Evolutionary conservation across 345 rosid genomes (phyloP).

Genomic region (Triadica sebifera): DNA sequence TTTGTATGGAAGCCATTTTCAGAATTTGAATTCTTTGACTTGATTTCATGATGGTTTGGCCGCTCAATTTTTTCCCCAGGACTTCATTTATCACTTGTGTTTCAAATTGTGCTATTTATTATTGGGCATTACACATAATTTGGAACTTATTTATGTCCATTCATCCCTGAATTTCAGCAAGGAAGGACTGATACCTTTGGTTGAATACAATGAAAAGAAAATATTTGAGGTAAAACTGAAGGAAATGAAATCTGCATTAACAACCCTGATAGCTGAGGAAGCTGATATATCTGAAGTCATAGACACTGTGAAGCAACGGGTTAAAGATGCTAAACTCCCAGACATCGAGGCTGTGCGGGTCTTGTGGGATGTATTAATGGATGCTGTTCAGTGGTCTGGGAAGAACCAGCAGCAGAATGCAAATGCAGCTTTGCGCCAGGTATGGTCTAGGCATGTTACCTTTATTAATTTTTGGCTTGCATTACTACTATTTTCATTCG

Average conservation of each 20-base stretch:
- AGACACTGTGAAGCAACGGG: conserved; percentile 74
- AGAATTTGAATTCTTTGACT: background rate
- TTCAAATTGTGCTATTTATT: background rate
- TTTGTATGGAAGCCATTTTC: background rate
- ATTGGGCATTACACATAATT: background rate
- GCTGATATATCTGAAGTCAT: conserved; percentile 73
- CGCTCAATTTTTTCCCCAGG: background rate
- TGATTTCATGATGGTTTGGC: background rate
- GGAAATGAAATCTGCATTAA: conserved; percentile 84
- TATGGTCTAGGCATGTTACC: conserved; percentile 20
- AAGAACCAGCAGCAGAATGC: conserved; percentile 99
- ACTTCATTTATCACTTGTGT: background rate
- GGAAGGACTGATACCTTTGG: conserved; percentile 75
- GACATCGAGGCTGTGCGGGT: conserved; percentile 75
- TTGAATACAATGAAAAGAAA: conserved; percentile 93
- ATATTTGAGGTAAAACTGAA: conserved; percentile 80
- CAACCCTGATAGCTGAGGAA: conserved; percentile 74
- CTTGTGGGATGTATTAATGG: conserved; percentile 95
- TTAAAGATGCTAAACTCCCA: conserved; percentile 77
- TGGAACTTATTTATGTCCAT: conserved; percentile 11
- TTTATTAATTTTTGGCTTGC: background rate
- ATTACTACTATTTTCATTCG: background rate
- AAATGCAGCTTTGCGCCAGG: conserved; percentile 82
- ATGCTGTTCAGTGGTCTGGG: conserved; percentile 99
- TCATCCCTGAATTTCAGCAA: conserved; percentile 53